Conservation (phyloP, 2,329 filamentous ascomycete genomes). For the Exophiala sp. region DNA sequence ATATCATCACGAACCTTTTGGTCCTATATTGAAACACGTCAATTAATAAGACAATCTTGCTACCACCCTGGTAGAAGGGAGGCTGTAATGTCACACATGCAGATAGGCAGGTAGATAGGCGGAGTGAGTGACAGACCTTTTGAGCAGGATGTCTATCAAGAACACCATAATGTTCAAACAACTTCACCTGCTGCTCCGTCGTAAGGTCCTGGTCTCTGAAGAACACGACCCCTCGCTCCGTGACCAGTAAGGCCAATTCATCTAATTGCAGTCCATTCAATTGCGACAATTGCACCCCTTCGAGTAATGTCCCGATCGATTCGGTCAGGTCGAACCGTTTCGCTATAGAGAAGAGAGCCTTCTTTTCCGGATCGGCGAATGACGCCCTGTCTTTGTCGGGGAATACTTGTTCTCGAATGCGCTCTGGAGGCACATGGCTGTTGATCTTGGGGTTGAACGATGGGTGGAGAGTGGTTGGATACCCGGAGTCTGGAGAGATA, state of each 20-base stretch:
- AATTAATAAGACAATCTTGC: too few relatives aligned
- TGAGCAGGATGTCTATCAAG: constrained; percentile 45
- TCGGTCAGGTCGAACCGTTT: constrained; percentile 34
- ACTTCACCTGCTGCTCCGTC: constrained; percentile 39
- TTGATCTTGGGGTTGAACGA: constrained; percentile 45
- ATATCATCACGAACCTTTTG: too few relatives aligned
- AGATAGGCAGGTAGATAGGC: too few relatives aligned
- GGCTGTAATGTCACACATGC: too few relatives aligned
- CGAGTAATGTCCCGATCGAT: constrained; percentile 37
- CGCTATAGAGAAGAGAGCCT: constrained; percentile 33
- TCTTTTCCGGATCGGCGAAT: constrained; percentile 40
- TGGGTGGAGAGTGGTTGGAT: constrained; percentile 44
- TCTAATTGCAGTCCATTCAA: constrained; percentile 45
- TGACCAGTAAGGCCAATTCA: constrained; percentile 56
- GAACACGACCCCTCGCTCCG: constrained; percentile 52
- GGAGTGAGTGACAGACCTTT: constrained; percentile 15
- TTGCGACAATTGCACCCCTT: constrained; percentile 42
- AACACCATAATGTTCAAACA: constrained; percentile 46
- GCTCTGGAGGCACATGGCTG: constrained; percentile 39
- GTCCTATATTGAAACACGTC: too few relatives aligned
- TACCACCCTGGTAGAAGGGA: too few relatives aligned
- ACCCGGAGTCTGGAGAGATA: constrained; percentile 47
- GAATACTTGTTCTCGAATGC: constrained; percentile 31
- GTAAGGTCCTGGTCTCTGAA: constrained; percentile 49
- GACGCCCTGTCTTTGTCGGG: constrained; percentile 33